phyloP scores from a whole-genome alignment of 2,329 filamentous ascomycete species.

The Botryotinia calthae region DNA sequence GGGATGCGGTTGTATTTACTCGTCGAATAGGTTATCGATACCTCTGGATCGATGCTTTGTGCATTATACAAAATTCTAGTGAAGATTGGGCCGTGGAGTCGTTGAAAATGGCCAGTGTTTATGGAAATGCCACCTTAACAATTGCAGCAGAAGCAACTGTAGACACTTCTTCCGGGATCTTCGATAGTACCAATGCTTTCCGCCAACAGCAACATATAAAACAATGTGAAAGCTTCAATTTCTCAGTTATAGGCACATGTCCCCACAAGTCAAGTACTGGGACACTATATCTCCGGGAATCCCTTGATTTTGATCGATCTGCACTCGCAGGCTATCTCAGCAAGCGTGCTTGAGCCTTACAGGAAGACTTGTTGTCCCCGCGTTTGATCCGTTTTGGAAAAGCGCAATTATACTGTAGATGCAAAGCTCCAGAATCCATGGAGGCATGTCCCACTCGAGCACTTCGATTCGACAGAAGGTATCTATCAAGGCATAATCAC shows the following conservation, averaged over 20 bases:
- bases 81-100: not conserved
- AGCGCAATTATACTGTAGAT: not conserved
- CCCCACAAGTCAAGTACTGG: too few relatives aligned
- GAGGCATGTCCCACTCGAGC: not conserved
- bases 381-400: not conserved
- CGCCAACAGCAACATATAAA: not conserved
- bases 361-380: not conserved
- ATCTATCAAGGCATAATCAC: too few relatives aligned
- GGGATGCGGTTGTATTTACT: accelerated
- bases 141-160: not conserved
- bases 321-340: not conserved
- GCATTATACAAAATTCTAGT: not conserved
- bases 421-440: accelerated
- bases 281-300: too few relatives aligned
- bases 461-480: too few relatives aligned
- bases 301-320: too few relatives aligned
- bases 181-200: not conserved
- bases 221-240: too few relatives aligned
- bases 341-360: not conserved
- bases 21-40: not conserved
- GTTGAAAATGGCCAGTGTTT: not conserved
- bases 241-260: too few relatives aligned
- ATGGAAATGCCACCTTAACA: not conserved
- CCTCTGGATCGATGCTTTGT: not conserved
- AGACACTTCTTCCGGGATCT: not conserved